Evolutionary conservation across 1,284 basidiomycete genomes (phyloP), one percentile per base, ranked within the genome.

Genomic region (Exsudoporus floridanus): DNA sequence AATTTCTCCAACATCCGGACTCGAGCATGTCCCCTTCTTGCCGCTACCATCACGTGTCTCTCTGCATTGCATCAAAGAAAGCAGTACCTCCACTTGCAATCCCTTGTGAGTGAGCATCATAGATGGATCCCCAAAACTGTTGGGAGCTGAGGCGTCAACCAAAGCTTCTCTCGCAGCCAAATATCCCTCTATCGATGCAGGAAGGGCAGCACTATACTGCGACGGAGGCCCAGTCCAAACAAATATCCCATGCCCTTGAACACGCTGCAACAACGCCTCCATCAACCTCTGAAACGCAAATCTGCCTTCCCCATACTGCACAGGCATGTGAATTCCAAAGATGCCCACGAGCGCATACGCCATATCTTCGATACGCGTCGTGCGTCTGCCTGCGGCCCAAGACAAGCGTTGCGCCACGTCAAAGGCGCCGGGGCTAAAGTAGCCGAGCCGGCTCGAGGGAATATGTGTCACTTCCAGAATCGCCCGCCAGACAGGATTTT

Each of bases 311-410:
- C 59, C 59, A 19, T 56, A 60, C 4, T 47, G 40, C 18, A 56
- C 47, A 0, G 50, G 47, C 35, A 61, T 52, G 18, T 40, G 34
- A 27, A 60, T 42, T 5, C 31, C 57, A 37, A 56, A 59, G 7
- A 55, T 50, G 1, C 58, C 58, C 33, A 60, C 38, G n/a, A 59
- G 52, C 12, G 49, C 46, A 3, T 60, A 53, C 4, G 60, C 44
- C 19, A 30, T 37, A 9, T 59, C 59, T 34, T 59, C 50, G 5
- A 51, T 48, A 10, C 44, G 45, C 13, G 52, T 61, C 16, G 56
- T 61, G 16, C 49, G 36, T 16, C 51, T 36, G 2, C 33, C 40
- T 2, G 59, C 45, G 0, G 52, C 56, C 58, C 59, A 59, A 2
- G 46, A 53, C 7, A 56, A 19, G 16, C 55, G 50, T 18, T 56